Conservation (phyloP, 345 rosid species). For the Leavenworthia alabamica region DNA sequence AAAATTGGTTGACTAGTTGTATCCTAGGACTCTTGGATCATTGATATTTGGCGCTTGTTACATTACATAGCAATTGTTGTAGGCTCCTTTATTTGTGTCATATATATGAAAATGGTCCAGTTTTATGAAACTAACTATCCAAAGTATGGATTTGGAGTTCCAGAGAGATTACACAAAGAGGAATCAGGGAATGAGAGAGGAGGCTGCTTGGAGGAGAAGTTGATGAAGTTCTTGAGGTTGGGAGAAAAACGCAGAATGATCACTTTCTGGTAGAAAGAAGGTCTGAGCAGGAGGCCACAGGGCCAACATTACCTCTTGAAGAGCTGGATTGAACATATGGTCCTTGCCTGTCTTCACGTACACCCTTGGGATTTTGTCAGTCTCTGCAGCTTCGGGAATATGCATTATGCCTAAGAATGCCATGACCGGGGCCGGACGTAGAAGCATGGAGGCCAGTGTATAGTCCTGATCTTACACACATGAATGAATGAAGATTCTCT, state of each 20-base stretch:
- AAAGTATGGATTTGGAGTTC: constrained; percentile 2
- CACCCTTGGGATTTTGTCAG: constrained; percentile 31
- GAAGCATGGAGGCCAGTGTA: constrained; percentile 31
- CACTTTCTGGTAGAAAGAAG: constrained; percentile 30
- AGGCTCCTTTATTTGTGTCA: constrained; percentile 1
- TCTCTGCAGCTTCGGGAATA: constrained; percentile 22
- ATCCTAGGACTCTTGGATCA: too few relatives aligned
- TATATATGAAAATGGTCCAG: constrained; percentile 7
- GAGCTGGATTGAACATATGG: constrained; percentile 1
- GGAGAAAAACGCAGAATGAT: constrained; percentile 39
- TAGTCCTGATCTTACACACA: constrained; percentile 24
- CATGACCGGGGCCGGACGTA: constrained; percentile 29
- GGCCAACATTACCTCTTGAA: constrained; percentile 29
- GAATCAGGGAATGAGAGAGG: constrained; percentile 10
- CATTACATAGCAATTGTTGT: constrained; percentile 8
- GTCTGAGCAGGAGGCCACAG: constrained; percentile 35
- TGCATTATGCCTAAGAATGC: constrained; percentile 25
- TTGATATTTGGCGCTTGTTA: background rate
- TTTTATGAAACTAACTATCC: background rate
- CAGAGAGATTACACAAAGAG: background rate
- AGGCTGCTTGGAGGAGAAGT: constrained; percentile 25
- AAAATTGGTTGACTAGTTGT: too few relatives aligned
- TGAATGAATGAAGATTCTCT: background rate
- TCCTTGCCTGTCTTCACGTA: constrained; percentile 36
- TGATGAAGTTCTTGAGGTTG: constrained; percentile 26